Evolutionary conservation across 192 early-diverging fungal species (phyloP), one percentile per base, ranked within the genome.

Genomic region (Dissophora ornata): DNA sequence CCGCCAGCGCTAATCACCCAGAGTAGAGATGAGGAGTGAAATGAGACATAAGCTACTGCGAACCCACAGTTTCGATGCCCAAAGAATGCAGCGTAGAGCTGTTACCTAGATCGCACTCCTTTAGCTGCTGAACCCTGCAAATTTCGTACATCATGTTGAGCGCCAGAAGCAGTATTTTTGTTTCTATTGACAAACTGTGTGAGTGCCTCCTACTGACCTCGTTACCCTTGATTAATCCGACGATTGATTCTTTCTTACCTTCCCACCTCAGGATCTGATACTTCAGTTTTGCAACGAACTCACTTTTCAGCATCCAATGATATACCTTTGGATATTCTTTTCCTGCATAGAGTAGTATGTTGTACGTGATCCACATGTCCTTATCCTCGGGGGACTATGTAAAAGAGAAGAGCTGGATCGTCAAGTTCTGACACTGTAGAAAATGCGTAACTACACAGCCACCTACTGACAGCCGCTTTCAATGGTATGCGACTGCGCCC

Each of bases 81-180:
- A n/a, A n/a, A n/a, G n/a, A n/a, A n/a, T n/a, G n/a, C n/a, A n/a
- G n/a, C n/a, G n/a, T n/a, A n/a, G n/a, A n/a, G n/a, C 42, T 33
- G 56, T 63, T 88, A 86, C 89, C 81, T 32, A 88, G 30, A 36
- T 90, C 88, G 1, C 54, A 33, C 15, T 75, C 51, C 21, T 80
- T 78, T 25, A 91, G 54, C 57, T 80, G 81, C 21, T 83, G 81
- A 1, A 87, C 73, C 21, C 84, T 60, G 61, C 87, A 88, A 57
- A 93, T 83, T 67, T 93, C 88, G 71, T 83, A 91, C 28, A 85
- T 59, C 16, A 93, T 52, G n/a, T 74, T 63, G 32, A 88, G 44
- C 0, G 85, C 75, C 24, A 89, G 59, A 7, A 60, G 57, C 21
- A 86, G 82, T n/a, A 86, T 56, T 28, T 61, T 62, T 13, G 62